Base-by-base conservation (phyloP, 2,329 filamentous ascomycete species). In the Aspergillus piperis region DNA sequence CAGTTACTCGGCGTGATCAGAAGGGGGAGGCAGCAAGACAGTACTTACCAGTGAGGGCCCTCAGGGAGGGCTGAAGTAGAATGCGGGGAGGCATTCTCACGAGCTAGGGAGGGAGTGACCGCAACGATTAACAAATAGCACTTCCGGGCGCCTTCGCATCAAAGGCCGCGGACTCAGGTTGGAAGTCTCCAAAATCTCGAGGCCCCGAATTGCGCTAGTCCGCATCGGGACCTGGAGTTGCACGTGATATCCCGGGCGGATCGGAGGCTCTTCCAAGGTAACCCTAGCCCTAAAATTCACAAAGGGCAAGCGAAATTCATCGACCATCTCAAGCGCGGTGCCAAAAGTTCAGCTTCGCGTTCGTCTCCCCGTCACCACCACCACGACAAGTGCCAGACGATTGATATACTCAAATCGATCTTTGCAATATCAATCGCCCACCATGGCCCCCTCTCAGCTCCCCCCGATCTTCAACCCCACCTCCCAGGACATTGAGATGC, bases 401-500 rank as follows among this genome's bases (percentile, higher is more conserved):
- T 78, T 78, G 76, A 78, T 76, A 75, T 74, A 71, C 72, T 73
- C 73, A 75, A 68, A 69, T 71, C 69, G 67, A 68, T 65, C 64
- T 68, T 64, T 66, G 64, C 66, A 73, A 73, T 74, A 79, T 79
- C 79, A 82, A 80, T 81, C 80, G 80, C 80, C 84, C 88, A 95
- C 88, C 80, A 97, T 97, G 94, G 92, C 93, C 80, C 91, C 94
- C 81, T 86, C 88, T 77, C 96, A 97, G 85, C 90, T 97, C 72
- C 95, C 95, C 80, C 85, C 93, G 71, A 86, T 90, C 78, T 96
- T 99, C 90, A 95, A 96, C 87, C 91, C 95, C 78, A 98, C 95
- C 77, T 89, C 89, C 79, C 89, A 96, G 86, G 95, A 99, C 86
- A 96, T 99, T 84, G 95, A 99, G 91, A 95, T 93, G 91, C 92